These are phyloP conservation scores for Bacidia rubella DNA, from an alignment of 495 filamentous ascomycete species.

Conservation along the genomic window DNA sequence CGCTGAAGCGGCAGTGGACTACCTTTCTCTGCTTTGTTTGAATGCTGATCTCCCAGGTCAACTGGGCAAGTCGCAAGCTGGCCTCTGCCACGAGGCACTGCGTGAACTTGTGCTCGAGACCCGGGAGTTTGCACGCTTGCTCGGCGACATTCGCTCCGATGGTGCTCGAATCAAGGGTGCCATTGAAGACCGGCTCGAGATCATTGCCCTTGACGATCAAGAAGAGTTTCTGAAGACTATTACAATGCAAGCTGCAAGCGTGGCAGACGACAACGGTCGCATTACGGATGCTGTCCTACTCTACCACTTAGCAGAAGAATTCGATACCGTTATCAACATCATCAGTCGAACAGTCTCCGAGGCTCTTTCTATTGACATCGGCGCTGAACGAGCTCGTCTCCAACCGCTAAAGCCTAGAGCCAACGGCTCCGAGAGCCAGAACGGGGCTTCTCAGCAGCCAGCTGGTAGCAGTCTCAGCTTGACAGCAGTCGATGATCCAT, in stretches of 20 bases:
- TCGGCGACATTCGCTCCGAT: constrained; percentile 78
- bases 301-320: constrained; percentile 89
- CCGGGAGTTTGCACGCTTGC: constrained; percentile 80
- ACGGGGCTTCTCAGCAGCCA: constrained; percentile 14
- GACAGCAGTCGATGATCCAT: constrained; percentile 75
- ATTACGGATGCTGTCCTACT: constrained; percentile 85
- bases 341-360: constrained; percentile 86
- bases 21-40: constrained; percentile 82
- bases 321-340: constrained; percentile 77
- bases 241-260: constrained; percentile 75
- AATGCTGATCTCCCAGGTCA: constrained; percentile 70
- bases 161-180: constrained; percentile 70
- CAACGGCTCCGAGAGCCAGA: constrained; percentile 16
- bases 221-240: constrained; percentile 75
- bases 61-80: constrained; percentile 59
- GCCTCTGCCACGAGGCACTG: constrained; percentile 81
- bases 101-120: constrained; percentile 93
- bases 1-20: constrained; percentile 79
- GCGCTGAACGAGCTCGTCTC: constrained; percentile 57
- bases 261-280: constrained; percentile 86
- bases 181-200: constrained; percentile 74
- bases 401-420: constrained; percentile 60
- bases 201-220: constrained; percentile 69
- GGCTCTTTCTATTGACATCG: constrained; percentile 67
- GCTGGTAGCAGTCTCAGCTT: constrained; percentile 58